Percentiles rank a stretch among this genome's conserved stretches.
These are phyloP conservation scores for Calonectria hongkongensis DNA, from an alignment of 2,329 filamentous ascomycete species.

Conservation along the genomic window DNA sequence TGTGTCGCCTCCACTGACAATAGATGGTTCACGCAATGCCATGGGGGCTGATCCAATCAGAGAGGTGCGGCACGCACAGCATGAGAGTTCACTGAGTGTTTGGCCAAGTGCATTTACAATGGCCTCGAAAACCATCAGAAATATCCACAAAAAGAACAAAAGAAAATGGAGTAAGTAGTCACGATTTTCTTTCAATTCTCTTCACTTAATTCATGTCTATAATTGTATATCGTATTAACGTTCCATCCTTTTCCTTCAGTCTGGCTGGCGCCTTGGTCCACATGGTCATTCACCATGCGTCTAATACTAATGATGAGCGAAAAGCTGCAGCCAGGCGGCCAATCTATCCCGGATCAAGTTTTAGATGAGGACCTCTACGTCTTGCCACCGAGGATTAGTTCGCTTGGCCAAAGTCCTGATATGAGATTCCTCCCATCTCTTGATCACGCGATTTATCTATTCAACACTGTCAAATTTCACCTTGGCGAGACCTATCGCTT, in stretches of 20 bases:
- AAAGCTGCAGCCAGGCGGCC: conserved; percentile 53
- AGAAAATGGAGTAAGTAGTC: conserved; percentile 60
- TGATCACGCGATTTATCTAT: conserved; percentile 57
- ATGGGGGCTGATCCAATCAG: not conserved
- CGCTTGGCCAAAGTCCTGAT: conserved; percentile 52
- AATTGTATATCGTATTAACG: not conserved
- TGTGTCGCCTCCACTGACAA: not conserved
- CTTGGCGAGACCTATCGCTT: conserved; percentile 61
- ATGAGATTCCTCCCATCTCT: conserved; percentile 59
- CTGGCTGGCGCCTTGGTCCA: conserved; percentile 58
- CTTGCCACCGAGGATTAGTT: conserved; percentile 44
- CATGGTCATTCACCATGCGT: conserved; percentile 59
- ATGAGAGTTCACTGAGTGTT: conserved; percentile 39
- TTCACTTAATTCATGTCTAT: not conserved
- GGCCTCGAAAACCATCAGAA: conserved; percentile 56
- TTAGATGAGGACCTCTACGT: conserved; percentile 57
- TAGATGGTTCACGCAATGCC: not conserved
- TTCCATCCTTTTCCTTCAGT: conserved; percentile 38
- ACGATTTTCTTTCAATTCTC: not conserved
- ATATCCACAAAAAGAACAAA: conserved; percentile 53
- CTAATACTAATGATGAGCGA: conserved; percentile 57
- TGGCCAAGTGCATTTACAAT: conserved; percentile 56
- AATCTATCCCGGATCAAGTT: conserved; percentile 42
- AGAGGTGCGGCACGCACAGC: conserved; percentile 25
- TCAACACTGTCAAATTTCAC: conserved; percentile 62